Evolutionary conservation across 768 basidiomycete species (phyloP).

Genomic region (Phylloporus sp.): DNA sequence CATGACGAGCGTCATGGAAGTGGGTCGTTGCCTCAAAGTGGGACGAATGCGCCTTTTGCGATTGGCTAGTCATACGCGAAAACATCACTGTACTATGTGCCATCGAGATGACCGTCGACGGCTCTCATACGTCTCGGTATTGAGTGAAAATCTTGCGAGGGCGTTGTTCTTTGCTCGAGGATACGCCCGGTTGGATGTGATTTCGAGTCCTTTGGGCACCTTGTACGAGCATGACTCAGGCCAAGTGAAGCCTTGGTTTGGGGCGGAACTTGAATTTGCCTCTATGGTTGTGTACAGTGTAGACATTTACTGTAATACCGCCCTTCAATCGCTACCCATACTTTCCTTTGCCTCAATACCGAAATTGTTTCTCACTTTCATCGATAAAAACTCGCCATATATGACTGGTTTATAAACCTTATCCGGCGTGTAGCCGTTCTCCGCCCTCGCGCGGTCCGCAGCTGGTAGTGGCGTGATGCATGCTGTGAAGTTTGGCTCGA

Average conservation of each 20-base stretch:
- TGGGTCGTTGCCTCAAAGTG: too few species aligned
- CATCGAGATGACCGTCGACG: too few species aligned
- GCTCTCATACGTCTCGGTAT: too few species aligned
- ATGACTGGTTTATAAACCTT: slow-evolving; percentile 45
- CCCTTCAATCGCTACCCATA: slow-evolving; percentile 25
- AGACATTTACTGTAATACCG: too few species aligned
- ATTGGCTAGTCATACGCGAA: too few species aligned
- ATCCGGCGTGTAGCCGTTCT: slow-evolving; percentile 14
- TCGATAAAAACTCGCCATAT: slow-evolving; percentile 75
- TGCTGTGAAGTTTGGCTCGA: slow-evolving; percentile 84
- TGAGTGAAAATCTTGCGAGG: too few species aligned
- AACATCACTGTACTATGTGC: too few species aligned
- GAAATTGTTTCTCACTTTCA: slow-evolving; percentile 76
- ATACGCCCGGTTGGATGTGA: slow-evolving; percentile 68
- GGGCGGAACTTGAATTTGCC: not conserved
- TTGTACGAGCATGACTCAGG: slow-evolving; percentile 55
- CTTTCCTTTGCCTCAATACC: slow-evolving; percentile 35
- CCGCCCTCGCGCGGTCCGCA: slow-evolving; percentile 39
- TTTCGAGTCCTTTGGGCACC: slow-evolving; percentile 67
- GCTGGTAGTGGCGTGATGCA: slow-evolving; percentile 59
- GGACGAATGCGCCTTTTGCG: too few species aligned
- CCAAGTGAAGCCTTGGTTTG: not conserved
- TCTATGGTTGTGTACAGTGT: too few species aligned
- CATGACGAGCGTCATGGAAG: too few species aligned
- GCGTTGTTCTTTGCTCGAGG: slow-evolving; percentile 60